phyloP scores from a whole-genome alignment of 805 yeast genomes.

The Sugiyamaella mastotermitis region DNA sequence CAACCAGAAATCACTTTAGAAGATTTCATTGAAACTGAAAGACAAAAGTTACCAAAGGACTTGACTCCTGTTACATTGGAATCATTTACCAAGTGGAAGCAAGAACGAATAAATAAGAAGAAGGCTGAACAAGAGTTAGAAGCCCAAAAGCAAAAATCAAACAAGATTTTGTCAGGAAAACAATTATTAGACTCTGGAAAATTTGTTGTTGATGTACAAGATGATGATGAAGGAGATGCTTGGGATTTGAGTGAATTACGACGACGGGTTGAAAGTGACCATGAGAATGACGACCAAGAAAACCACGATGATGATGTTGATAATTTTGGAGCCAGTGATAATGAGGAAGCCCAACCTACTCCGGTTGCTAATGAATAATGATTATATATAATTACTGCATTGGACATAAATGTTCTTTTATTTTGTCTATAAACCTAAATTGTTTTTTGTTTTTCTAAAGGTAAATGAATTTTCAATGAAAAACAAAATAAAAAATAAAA shows the following conservation, averaged over 20 bases:
- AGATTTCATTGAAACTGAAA: constrained; percentile 91
- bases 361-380: no score
- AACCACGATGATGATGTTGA: background rate
- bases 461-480: no score
- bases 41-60: constrained; percentile 70
- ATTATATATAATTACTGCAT: no score
- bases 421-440: no score
- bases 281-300: constrained; percentile 6
- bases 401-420: no score
- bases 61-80: constrained; percentile 81
- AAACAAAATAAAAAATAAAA: no score
- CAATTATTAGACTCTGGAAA: constrained; percentile 36
- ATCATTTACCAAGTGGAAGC: constrained; percentile 78
- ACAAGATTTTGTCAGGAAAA: constrained; percentile 29
- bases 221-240: constrained; percentile 23
- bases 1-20: constrained; percentile 91
- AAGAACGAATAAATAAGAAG: constrained; percentile 44
- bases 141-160: constrained; percentile 35
- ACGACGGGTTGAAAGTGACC: constrained; percentile 25
- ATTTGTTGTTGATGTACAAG: constrained; percentile 27
- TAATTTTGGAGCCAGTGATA: no score
- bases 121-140: constrained; percentile 32
- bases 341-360: no score
- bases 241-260: constrained; percentile 34
- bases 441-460: no score